phyloP scores from a whole-genome alignment of 2,329 filamentous ascomycete species.

The Massarina eburnea region DNA sequence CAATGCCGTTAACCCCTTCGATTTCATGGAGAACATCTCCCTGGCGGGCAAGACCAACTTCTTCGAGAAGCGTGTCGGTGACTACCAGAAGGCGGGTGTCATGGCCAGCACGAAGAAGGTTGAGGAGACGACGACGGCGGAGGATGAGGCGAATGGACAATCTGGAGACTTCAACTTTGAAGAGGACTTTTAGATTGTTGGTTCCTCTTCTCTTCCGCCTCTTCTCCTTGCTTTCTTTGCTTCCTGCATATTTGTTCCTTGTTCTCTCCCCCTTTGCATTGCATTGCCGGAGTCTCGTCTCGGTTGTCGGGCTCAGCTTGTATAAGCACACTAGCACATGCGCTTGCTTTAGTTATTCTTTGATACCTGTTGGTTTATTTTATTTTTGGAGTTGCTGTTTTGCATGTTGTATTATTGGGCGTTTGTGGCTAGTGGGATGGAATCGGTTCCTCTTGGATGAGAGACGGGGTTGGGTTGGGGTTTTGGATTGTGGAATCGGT shows the following conservation, averaged over 20 bases:
- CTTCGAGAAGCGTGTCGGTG: slow-evolving; percentile 99
- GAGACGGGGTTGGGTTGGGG: slow-evolving; percentile 8
- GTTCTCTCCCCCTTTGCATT: too few relatives aligned
- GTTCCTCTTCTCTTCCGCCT: slow-evolving; percentile 16
- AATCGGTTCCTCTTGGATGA: slow-evolving; percentile 8
- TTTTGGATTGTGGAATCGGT: slow-evolving; percentile 3
- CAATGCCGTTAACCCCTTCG: slow-evolving; percentile 92
- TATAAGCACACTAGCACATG: slow-evolving; percentile 3
- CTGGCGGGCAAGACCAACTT: slow-evolving; percentile 99
- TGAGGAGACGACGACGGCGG: slow-evolving; percentile 46
- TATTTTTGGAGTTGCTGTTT: slow-evolving; percentile 3
- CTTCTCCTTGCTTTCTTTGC: slow-evolving; percentile 22
- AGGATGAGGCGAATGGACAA: slow-evolving; percentile 47
- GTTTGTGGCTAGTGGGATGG: slow-evolving; percentile 9
- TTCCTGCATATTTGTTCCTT: slow-evolving; percentile 29
- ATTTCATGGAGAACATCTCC: slow-evolving; percentile 99
- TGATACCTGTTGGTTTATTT: slow-evolving; percentile 32
- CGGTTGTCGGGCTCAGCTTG: slow-evolving; percentile 12
- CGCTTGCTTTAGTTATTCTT: slow-evolving; percentile 29
- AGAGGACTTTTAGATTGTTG: slow-evolving; percentile 80
- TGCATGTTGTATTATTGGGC: slow-evolving; percentile 8
- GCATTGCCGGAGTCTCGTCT: slow-evolving; percentile 35
- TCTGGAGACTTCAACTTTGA: slow-evolving; percentile 87
- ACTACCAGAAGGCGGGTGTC: slow-evolving; percentile 99
- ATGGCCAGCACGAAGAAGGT: slow-evolving; percentile 85